A percentile compares a stretch with the other conserved stretches of the same genome.
These are phyloP conservation scores for Suhomyces pyralidae DNA, from an alignment of 805 yeast genomes.

Conservation along the genomic window DNA sequence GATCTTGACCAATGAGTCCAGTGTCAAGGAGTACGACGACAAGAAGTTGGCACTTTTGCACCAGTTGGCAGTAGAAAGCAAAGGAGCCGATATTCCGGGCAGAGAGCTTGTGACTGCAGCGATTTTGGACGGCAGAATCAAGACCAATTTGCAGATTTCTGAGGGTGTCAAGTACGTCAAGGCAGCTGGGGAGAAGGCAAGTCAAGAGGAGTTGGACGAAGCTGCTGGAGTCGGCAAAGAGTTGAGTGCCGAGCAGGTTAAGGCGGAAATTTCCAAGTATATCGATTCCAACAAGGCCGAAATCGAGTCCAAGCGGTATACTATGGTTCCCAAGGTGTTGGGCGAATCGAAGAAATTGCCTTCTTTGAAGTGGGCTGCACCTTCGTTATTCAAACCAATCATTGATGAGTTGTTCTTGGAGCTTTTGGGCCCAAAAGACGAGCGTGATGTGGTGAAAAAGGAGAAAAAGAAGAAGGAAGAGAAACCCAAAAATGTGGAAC, in stretches of 20 bases:
- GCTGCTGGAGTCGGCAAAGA: conserved; percentile 78
- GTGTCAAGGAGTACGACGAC: conserved; percentile 46
- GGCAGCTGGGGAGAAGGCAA: conserved; percentile 42
- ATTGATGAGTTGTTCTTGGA: conserved; percentile 75
- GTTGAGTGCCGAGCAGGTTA: conserved; percentile 64
- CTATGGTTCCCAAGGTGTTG: conserved; percentile 70
- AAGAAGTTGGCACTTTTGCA: conserved; percentile 66
- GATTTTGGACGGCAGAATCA: conserved; percentile 61
- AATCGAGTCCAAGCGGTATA: conserved; percentile 72
- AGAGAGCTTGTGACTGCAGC: conserved; percentile 56
- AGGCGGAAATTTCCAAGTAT: conserved; percentile 53
- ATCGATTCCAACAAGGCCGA: conserved; percentile 57
- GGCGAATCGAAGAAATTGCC: conserved; percentile 74
- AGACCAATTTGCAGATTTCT: conserved; percentile 68
- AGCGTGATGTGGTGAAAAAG: conserved; percentile 79
- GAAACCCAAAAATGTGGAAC: conserved; percentile 16
- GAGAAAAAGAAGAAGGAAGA: conserved; percentile 57
- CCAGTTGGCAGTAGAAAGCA: conserved; percentile 69
- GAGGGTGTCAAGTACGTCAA: conserved; percentile 79
- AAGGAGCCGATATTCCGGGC: conserved; percentile 51
- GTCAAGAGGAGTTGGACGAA: conserved; percentile 51
- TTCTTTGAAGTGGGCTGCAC: conserved; percentile 87
- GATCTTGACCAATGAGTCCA: conserved; percentile 47
- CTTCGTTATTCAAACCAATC: conserved; percentile 79
- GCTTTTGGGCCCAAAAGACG: conserved; percentile 91